These are phyloP conservation scores for Paecilomyces fulvus DNA, from an alignment of 2,329 filamentous ascomycete genomes.

Conservation along the genomic window DNA sequence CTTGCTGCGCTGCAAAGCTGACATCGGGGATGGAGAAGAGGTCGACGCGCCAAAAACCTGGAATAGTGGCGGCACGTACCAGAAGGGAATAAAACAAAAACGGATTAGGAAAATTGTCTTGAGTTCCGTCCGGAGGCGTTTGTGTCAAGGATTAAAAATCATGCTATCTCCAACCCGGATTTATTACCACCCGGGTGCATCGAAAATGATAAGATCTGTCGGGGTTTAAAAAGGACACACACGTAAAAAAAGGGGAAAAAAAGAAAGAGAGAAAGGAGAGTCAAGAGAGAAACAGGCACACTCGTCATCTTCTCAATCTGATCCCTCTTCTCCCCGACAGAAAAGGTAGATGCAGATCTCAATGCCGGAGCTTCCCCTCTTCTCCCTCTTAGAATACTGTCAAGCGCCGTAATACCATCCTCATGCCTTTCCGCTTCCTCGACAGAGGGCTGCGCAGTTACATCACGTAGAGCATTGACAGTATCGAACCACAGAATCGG, in stretches of 20 bases:
- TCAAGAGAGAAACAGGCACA: slow-evolving; percentile 11
- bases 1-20: slow-evolving; percentile 32
- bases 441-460: slow-evolving; percentile 11
- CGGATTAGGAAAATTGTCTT: slow-evolving; percentile 14
- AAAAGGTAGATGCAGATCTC: slow-evolving; percentile 15
- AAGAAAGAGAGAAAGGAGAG: slow-evolving; percentile 11
- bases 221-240: slow-evolving; percentile 6
- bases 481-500: slow-evolving; percentile 23
- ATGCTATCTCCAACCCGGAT: slow-evolving; percentile 21
- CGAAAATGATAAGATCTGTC: slow-evolving; percentile 10
- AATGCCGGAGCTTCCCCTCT: slow-evolving; percentile 18
- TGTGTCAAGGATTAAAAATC: slow-evolving; percentile 22
- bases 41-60: slow-evolving; percentile 11
- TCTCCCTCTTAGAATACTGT: slow-evolving; percentile 20
- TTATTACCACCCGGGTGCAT: slow-evolving; percentile 11
- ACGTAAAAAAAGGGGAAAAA: slow-evolving; percentile 7
- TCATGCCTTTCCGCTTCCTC: slow-evolving; percentile 2
- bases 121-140: slow-evolving; percentile 18
- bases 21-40: slow-evolving; percentile 21
- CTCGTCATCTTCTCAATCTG: slow-evolving; percentile 9
- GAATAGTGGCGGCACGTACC: slow-evolving; percentile 11
- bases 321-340: slow-evolving; percentile 5
- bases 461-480: slow-evolving; percentile 28
- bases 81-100: slow-evolving; percentile 9
- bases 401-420: slow-evolving; percentile 12